Conservation (phyloP, 805 yeast genomes). For the Wickerhamomyces xylosicus region DNA sequence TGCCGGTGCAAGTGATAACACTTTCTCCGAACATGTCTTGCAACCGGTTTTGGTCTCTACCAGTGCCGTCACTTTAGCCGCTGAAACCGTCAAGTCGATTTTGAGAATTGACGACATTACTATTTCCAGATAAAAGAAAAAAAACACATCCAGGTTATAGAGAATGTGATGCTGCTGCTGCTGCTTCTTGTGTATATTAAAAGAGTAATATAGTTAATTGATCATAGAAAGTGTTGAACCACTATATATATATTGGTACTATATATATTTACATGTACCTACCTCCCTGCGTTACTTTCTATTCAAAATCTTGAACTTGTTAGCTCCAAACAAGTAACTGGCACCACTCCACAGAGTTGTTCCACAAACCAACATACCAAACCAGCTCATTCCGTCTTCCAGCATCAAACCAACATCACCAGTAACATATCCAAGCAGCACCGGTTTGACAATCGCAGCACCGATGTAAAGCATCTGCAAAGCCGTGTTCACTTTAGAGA, state of each 20-base stretch:
- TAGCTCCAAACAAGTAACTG: neutral
- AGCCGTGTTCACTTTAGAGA: conserved; percentile 84
- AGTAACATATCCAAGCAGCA: conserved; percentile 14
- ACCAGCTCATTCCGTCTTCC: neutral
- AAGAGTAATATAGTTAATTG: too few relatives aligned
- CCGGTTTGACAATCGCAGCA: conserved; percentile 45
- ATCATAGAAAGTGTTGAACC: too few relatives aligned
- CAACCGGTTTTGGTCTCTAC: conserved; percentile 95
- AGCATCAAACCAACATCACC: neutral
- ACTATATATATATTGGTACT: too few relatives aligned
- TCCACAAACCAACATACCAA: neutral
- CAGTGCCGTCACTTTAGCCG: conserved; percentile 87
- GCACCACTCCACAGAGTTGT: neutral
- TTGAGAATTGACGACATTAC: conserved; percentile 96
- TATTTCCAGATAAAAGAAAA: conserved; percentile 53
- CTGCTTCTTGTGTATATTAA: conserved; percentile 2
- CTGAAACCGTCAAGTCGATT: conserved; percentile 93
- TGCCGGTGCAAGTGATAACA: conserved; percentile 75
- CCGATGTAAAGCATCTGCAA: conserved; percentile 89
- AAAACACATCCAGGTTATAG: too few relatives aligned
- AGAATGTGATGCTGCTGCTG: too few relatives aligned
- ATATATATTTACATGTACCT: too few relatives aligned
- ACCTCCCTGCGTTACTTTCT: too few relatives aligned
- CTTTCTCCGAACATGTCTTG: conserved; percentile 85
- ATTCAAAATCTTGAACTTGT: neutral